Evolutionary conservation across 2,329 filamentous ascomycete genomes (phyloP), one percentile per base, ranked within the genome.

Genomic region (Biscogniauxia marginata): DNA sequence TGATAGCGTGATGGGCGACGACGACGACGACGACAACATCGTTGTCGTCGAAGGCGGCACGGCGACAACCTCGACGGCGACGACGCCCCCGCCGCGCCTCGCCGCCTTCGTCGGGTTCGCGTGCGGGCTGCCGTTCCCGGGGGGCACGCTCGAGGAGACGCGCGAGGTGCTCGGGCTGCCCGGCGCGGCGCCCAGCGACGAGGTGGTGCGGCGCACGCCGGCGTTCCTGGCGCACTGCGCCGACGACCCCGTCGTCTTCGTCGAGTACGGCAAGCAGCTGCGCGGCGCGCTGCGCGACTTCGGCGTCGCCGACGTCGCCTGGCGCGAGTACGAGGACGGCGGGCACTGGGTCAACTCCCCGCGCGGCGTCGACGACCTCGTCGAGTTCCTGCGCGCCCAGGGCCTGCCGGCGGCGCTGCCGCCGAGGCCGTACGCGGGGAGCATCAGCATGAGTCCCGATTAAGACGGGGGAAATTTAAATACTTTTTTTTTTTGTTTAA

Each of bases 271-370:
- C 0, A 61, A 70, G 7, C 53, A 64, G 4, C 51, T 79, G 50
- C 61, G 70, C 11, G 70, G 75, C 4, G 66, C 65, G 0, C 62
- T 81, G 25, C 43, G 50, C 1, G 57, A 61, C 1, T 76, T 77
- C 30, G 77, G 75, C 0, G 68, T 74, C 7, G 13, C 13, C 45
- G 50, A 67, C 21, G 74, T 79, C 2, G 57, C 61, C 8, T 77
- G 75, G 74, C 73, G 64, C 34, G 72, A 77, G 59, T 80, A 80
- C 57, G 59, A 65, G 1, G 59, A 67, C 18, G 77, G 78, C 8
- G 74, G 73, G 0, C 75, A 80, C 57, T 78, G 76, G 75, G 69
- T 79, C 46, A 74, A 79, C 56, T 69, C 72, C 13, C 76, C 76
- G 0, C 52, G 63, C 1, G 78, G 78, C 0, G 70, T 78, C 22